phyloP scores from a whole-genome alignment of 306 rosid species.

The Cyamopsis tetragonoloba region DNA sequence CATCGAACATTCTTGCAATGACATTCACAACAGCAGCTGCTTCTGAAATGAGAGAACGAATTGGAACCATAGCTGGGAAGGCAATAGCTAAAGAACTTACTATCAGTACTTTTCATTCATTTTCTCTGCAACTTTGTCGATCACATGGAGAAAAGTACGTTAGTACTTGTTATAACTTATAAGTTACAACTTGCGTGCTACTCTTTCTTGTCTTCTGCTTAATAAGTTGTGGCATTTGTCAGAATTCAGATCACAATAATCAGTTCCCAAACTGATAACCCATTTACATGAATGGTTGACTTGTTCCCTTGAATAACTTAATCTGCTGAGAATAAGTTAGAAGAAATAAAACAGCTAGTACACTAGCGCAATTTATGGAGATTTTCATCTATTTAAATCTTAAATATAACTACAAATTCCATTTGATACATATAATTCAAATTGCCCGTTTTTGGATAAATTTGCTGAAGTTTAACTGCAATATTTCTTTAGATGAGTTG shows the following conservation, averaged over 20 bases:
- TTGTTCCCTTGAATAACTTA: slow-evolving; percentile 4
- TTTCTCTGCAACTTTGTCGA: slow-evolving; percentile 94
- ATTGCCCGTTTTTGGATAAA: not conserved
- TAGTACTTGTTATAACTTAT: not conserved
- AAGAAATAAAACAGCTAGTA: not conserved
- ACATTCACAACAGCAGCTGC: slow-evolving; percentile 96
- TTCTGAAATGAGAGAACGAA: slow-evolving; percentile 94
- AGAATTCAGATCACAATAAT: slow-evolving; percentile 2
- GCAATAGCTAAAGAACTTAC: slow-evolving; percentile 69
- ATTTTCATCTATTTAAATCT: not conserved
- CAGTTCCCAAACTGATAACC: not conserved
- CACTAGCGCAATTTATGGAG: not conserved
- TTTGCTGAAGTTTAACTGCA: not conserved
- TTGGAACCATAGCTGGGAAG: slow-evolving; percentile 82
- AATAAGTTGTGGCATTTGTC: not conserved
- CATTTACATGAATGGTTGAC: not conserved
- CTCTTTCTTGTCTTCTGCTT: not conserved
- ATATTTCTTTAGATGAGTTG: not conserved
- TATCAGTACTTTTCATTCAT: slow-evolving; percentile 96
- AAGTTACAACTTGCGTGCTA: slow-evolving; percentile 20
- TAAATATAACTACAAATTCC: not conserved
- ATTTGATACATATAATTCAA: not conserved
- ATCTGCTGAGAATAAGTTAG: not conserved
- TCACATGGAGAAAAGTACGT: slow-evolving; percentile 82
- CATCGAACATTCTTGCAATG: slow-evolving; percentile 84